Evolutionary conservation across 2,329 filamentous ascomycete species (phyloP).

Genomic region (Xylariaceae sp.): DNA sequence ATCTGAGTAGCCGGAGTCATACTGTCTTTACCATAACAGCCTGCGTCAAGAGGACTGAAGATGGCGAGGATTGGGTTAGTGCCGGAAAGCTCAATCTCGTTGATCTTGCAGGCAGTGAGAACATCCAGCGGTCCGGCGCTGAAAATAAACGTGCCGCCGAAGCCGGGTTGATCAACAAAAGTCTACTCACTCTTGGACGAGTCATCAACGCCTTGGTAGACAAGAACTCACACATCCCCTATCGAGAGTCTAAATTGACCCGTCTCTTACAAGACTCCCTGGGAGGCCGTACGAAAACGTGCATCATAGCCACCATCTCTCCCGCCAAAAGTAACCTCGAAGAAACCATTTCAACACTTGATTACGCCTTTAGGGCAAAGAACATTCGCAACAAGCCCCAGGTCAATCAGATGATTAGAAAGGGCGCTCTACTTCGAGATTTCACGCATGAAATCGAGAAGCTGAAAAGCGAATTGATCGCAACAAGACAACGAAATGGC

Average conservation of each 20-base stretch:
- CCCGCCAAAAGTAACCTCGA: conserved; percentile 93
- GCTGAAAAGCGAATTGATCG: conserved; percentile 87
- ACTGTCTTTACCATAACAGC: conserved; percentile 96
- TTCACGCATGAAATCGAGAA: conserved; percentile 92
- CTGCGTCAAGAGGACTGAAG: conserved; percentile 76
- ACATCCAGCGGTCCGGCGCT: conserved; percentile 92
- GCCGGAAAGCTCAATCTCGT: conserved; percentile 94
- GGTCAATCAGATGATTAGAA: conserved; percentile 84
- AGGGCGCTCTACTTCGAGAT: conserved; percentile 85
- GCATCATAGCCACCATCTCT: conserved; percentile 95
- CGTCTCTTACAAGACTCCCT: conserved; percentile 92
- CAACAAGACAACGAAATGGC: conserved; percentile 86
- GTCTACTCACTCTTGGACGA: conserved; percentile 83
- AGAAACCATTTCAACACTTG: conserved; percentile 95
- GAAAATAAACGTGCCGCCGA: conserved; percentile 97
- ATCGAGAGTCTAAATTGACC: conserved; percentile 91
- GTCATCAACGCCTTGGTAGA: conserved; percentile 98
- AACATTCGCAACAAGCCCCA: conserved; percentile 98
- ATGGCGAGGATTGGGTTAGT: conserved; percentile 83
- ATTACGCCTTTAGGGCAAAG: conserved; percentile 96
- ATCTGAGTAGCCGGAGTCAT: conserved; percentile 92
- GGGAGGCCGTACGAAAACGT: conserved; percentile 92
- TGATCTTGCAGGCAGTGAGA: conserved; percentile 94
- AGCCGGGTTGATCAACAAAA: conserved; percentile 97
- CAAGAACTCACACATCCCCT: conserved; percentile 79